Evolutionary conservation across 1,284 basidiomycete species (phyloP), one percentile per base, ranked within the genome.

Genomic region (Moesziomyces parantarcticus): DNA sequence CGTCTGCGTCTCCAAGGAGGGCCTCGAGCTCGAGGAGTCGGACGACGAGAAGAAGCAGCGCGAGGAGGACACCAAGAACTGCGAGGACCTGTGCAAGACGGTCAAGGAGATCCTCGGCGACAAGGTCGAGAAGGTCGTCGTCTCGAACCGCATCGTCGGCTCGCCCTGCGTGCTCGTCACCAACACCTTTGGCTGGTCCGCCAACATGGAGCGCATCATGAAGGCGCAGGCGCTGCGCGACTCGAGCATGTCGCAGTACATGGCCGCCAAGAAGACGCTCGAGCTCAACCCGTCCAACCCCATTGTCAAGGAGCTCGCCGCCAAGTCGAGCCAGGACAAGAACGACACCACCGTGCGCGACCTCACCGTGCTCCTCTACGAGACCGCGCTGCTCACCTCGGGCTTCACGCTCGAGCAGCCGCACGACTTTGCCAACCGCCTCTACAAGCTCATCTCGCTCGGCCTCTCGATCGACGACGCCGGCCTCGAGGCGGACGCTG

Each of bases 171-270:
- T 83, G 21, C 65, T 83, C 13, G 96, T 98, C 84, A 98, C 97
- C 75, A 96, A 95, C 73, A 94, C 97, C 85, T 99, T 97, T 85
- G 95, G 96, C 69, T 99, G 97, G 97, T 97, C 94, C 48, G 94
- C 95, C 75, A 98, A 98, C 90, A 97, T 98, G 95, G 91, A 97
- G 87, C 92, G 96, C 85, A 97, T 99, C 89, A 99, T 99, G 97
- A 97, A 97, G 88, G 95, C 96, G 18, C 97, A 99, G 87, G 96
- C 96, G 48, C 91, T 98, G 65, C 93, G 96, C 80, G 96, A 99
- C 86, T 94, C 95, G 23, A 95, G 93, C 69, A 97, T 99, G 96
- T 97, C 94, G 32, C 95, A 93, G 48, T 98, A 98, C 89, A 97
- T 98, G 95, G 82, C 83, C 42, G 78, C 72, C 57, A 98, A 98